A percentile compares a stretch with the other conserved stretches of the same genome.
Evolutionary conservation across 2,329 filamentous ascomycete genomes (phyloP).

Genomic region (Aspergillus fructus): DNA sequence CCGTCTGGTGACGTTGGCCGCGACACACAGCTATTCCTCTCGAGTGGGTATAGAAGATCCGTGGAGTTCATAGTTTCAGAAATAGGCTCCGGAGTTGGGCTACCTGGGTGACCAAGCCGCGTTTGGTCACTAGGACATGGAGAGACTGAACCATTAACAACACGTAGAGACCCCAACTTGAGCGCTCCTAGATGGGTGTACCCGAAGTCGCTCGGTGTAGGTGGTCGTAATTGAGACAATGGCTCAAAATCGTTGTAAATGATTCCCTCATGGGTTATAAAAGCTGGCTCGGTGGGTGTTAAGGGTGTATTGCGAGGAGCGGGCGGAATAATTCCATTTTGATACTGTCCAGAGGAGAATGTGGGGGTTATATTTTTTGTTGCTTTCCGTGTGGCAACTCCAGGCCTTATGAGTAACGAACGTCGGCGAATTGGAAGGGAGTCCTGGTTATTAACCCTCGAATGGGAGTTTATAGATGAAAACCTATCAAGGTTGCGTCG

Average conservation of each 20-base stretch:
- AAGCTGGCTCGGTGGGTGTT: constrained; percentile 19
- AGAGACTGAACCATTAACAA: constrained; percentile 40
- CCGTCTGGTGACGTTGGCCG: not conserved
- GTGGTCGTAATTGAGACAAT: constrained; percentile 18
- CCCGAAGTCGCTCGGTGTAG: constrained; percentile 29
- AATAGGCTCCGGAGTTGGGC: constrained; percentile 14
- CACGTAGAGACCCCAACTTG: constrained; percentile 41
- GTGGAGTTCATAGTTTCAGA: not conserved
- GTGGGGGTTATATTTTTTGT: constrained; percentile 23
- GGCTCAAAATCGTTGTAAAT: constrained; percentile 13
- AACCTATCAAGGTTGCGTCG: constrained; percentile 27
- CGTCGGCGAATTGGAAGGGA: constrained; percentile 39
- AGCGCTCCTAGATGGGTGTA: constrained; percentile 43
- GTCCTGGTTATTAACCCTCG: constrained; percentile 32
- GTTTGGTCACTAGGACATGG: constrained; percentile 38
- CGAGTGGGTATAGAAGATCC: not conserved
- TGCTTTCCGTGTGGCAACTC: constrained; percentile 36
- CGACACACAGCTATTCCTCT: not conserved
- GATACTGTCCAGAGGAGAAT: constrained; percentile 24
- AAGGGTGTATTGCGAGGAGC: constrained; percentile 10
- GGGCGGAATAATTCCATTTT: constrained; percentile 18
- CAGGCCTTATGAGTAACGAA: constrained; percentile 36
- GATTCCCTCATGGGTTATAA: constrained; percentile 13
- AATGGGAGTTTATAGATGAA: constrained; percentile 34
- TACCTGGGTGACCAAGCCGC: constrained; percentile 18